Base-by-base conservation (phyloP, 2,329 filamentous ascomycete species). In the Ceratocystis cacaofunesta region DNA sequence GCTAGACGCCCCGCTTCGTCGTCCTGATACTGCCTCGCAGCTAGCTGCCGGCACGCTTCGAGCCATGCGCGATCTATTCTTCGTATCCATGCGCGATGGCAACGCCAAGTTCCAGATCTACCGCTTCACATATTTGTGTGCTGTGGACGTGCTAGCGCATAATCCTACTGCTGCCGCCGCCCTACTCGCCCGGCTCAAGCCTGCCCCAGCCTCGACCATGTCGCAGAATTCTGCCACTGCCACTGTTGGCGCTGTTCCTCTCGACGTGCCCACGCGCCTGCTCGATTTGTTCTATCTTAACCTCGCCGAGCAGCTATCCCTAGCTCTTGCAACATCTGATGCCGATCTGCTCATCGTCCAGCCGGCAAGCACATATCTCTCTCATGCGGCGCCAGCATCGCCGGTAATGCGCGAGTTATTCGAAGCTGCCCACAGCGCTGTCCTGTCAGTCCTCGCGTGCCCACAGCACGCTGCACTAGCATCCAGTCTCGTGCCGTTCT, bases 241-340 rank as follows among this genome's bases (percentile, higher is more conserved):
- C 8, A 15, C 4, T 66, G 46, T 48, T 48, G 46, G 22, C 19
- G n/a, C 5, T 69, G 4, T 50, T 69, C 7, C 71, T 70, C 2
- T 68, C 69, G 6, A 72, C 69, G 30, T 72, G 72, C 63, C 77
- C 1, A 83, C 90, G 69, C 81, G 88, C 66, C 86, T 82, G 19
- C 77, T 92, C n/a, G 88, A 94, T 72, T 81, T 95, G 17, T 96
- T 90, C 77, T 95, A 95, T 75, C 82, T 96, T 68, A 94, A 95
- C 72, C 83, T 87, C 0, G 86, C 89, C 1, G 92, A 96, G 73
- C 89, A 95, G 73, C 85, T 96, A 68, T 86, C 90, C 0, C 78
- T 91, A 7, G 77, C 84, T 2, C 75, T 96, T 1, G 78, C 88
- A 0, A 80, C 87, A 0, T 76, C 80, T 2, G 80, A 83, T 2